Base-by-base conservation (phyloP, 345 rosid genomes). In the Noccaea bulbosa region DNA sequence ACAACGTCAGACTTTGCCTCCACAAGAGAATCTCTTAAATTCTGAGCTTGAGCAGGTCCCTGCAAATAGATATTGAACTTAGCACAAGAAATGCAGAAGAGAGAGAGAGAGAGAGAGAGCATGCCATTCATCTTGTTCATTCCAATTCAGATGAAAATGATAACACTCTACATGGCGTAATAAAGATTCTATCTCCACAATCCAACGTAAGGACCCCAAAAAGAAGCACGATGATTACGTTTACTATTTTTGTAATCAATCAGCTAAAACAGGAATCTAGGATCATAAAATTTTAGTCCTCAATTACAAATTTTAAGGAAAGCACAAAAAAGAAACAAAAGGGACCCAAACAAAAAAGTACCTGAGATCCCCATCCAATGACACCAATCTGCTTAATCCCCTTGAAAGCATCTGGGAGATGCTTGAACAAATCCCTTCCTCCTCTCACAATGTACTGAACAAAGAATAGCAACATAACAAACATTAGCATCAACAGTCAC, bases 41-140 rank as follows among this genome's bases (percentile, higher is more conserved):
- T 92, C 77, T 92, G 97, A 58, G 95, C 98, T 83, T 92, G 98
- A 43, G 98, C 98, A 76, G 98, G 98, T 17, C 91, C 95, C 98
- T 90, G 47, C 9, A 50, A 15, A 53, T 16, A 43, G 4, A 24
- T 6, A 4, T 14, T 2, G 6, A 32, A 17, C 6, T 52, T 10
- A 71, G 41, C 7, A 38, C 35, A 3, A 4, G 9, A 44, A 14
- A 37, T 0, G 15, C 45, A 60, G 7, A 50, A 53, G 43, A 39
- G 48, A 20, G 22, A 37, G 8, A 27, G 7, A 53, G 43, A 39
- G 48, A 20, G 22, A 37, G 8, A 27, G 7, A 43, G 8, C 10
- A 53, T 17, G 16, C 12, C 3, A 40, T 58, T n/a, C 47, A 67
- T 34, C 30, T 35, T 51, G 14, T 11, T 61, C 44, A 33, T 32